Evolutionary conservation across 1,284 basidiomycete species (phyloP).

Genomic region (Vanrija humicola): DNA sequence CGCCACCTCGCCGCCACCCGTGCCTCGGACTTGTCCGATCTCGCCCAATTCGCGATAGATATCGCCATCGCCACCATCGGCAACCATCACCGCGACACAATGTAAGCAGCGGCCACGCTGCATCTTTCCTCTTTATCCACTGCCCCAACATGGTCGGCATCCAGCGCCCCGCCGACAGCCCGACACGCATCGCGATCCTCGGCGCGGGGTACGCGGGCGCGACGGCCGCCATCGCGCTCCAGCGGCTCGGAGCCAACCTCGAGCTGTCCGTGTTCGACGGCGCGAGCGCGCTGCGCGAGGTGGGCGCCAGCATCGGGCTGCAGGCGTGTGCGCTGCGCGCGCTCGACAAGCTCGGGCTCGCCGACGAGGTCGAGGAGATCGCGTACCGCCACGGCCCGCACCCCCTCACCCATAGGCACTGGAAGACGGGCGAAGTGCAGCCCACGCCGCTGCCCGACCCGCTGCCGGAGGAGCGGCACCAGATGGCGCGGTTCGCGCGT

Average conservation of each 20-base stretch:
- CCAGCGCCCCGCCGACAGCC: not conserved
- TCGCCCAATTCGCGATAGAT: no score
- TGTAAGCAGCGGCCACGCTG: no score
- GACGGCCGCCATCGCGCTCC: constrained; percentile 4
- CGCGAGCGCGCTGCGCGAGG: constrained; percentile 4
- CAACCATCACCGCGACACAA: no score
- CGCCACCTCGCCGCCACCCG: no score
- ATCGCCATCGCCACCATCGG: no score
- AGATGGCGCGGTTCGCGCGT: constrained; percentile 12
- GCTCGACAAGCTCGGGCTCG: constrained; percentile 16
- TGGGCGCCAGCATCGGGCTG: constrained; percentile 13
- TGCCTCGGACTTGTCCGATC: no score
- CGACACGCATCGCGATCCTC: not conserved
- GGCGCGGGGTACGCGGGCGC: not conserved
- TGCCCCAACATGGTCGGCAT: no score
- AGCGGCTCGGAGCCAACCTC: not conserved
- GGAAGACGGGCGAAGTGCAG: constrained; percentile 1
- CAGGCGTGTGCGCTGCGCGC: constrained; percentile 13
- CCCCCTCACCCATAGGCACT: constrained; percentile 1
- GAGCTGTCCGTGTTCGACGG: constrained; percentile 2
- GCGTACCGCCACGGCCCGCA: constrained; percentile 12
- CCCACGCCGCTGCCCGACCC: constrained; percentile 1
- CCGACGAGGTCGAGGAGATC: constrained; percentile 7
- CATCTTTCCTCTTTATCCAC: no score
- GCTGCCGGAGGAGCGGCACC: constrained; percentile 2